phyloP scores from a whole-genome alignment of 78 protist genomes.

The Mantamonas sphyraenae region DNA sequence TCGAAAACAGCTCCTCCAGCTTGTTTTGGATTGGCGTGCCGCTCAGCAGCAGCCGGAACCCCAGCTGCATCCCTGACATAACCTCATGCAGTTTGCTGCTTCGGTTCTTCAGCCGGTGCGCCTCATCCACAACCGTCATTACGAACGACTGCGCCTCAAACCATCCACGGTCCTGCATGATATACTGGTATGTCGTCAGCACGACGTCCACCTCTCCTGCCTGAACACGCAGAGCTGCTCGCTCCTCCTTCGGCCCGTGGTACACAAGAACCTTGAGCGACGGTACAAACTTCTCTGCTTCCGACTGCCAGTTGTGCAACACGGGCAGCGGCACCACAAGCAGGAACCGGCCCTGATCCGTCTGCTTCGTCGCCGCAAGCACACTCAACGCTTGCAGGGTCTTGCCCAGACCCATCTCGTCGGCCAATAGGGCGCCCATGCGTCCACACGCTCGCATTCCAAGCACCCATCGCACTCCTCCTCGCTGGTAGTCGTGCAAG shows the following conservation, averaged over 20 bases:
- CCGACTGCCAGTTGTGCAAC: constrained; percentile 1
- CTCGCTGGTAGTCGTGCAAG: no score
- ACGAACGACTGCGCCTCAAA: constrained; percentile 8
- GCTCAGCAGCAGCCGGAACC: neutral
- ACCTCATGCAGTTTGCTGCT: no score
- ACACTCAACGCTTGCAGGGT: neutral
- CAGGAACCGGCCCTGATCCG: constrained; percentile 11
- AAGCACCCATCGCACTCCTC: no score
- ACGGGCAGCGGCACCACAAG: constrained; percentile 15
- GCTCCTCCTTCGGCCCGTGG: neutral
- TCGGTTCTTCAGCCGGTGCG: constrained; percentile 38
- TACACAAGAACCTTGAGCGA: neutral
- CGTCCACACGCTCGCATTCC: no score
- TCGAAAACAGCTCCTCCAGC: constrained; percentile 42
- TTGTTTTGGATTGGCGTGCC: constrained; percentile 84
- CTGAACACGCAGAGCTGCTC: neutral
- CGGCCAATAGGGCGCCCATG: constrained; percentile 18
- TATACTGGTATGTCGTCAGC: constrained; percentile 39
- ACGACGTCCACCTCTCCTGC: no score
- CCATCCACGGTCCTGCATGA: neutral
- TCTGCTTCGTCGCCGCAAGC: neutral
- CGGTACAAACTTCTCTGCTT: neutral
- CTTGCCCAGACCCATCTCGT: constrained; percentile 36
- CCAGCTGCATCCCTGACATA: no score
- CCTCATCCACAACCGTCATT: constrained; percentile 34